Conservation (phyloP, 2,329 filamentous ascomycete genomes). For the Neofusicoccum umdonicola region DNA sequence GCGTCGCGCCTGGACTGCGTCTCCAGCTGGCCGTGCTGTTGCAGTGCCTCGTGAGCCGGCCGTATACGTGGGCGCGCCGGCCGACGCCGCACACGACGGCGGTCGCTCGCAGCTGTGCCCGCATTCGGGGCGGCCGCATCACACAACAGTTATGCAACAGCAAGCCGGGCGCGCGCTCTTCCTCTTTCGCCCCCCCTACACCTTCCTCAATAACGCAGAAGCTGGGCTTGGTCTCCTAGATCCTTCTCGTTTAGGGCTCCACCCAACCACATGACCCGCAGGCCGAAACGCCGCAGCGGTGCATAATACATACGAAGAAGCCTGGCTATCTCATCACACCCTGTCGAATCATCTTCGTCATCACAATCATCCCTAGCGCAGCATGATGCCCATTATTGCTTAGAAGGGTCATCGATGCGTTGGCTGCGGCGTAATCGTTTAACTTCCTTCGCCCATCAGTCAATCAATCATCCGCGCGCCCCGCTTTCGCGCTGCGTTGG, state of each 20-base stretch:
- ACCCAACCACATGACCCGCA: neutral
- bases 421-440: conserved; percentile 4
- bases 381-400: neutral
- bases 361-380: neutral
- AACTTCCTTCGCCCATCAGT: no score
- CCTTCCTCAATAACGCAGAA: neutral
- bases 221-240: neutral
- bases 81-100: neutral
- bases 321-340: neutral
- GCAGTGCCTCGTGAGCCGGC: no score
- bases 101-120: neutral
- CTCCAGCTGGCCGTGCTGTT: no score
- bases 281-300: neutral
- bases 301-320: neutral
- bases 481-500: no score
- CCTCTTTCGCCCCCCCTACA: no score
- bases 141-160: neutral
- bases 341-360: neutral
- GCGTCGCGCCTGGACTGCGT: no score
- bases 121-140: neutral
- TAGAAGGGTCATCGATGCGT: neutral
- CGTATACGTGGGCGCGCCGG: neutral
- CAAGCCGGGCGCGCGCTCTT: neutral
- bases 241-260: neutral
- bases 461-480: no score